Conservation (phyloP, 2,329 filamentous ascomycete species). For the Paecilomyces formosus region DNA sequence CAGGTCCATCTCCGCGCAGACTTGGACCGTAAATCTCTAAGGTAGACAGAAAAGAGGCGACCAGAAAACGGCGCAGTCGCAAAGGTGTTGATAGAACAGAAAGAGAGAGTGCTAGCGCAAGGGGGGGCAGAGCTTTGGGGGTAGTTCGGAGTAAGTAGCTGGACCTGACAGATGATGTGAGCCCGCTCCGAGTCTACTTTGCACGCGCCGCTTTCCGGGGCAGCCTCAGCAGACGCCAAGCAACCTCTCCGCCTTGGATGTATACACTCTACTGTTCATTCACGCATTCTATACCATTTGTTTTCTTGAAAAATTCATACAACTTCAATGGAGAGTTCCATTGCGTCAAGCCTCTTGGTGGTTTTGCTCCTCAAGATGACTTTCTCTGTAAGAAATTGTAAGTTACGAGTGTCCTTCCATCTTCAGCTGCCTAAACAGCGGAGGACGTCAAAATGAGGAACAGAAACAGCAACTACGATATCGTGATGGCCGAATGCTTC, state of each 20-base stretch:
- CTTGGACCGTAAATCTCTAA: background rate
- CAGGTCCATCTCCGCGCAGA: conserved; percentile 27
- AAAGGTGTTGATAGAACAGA: background rate
- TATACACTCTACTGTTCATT: background rate
- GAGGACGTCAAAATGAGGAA: too few relatives aligned
- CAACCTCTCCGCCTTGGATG: background rate
- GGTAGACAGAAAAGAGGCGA: background rate
- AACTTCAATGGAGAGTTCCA: too few relatives aligned
- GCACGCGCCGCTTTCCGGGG: background rate
- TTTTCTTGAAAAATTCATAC: too few relatives aligned
- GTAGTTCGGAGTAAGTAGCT: background rate
- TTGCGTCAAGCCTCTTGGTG: too few relatives aligned
- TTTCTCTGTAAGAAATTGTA: too few relatives aligned
- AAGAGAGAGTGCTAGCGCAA: conserved; percentile 1
- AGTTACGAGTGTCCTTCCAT: too few relatives aligned
- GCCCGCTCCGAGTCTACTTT: background rate
- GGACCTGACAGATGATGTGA: background rate
- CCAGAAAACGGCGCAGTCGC: background rate
- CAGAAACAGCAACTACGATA: too few relatives aligned
- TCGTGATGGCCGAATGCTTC: too few relatives aligned
- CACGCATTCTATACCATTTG: too few relatives aligned
- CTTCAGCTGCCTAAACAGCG: too few relatives aligned
- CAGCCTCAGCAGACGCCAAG: background rate
- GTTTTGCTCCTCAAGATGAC: too few relatives aligned
- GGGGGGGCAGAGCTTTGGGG: background rate